Conservation (phyloP, 495 filamentous ascomycete species). For the Penicillium waksmanii region DNA sequence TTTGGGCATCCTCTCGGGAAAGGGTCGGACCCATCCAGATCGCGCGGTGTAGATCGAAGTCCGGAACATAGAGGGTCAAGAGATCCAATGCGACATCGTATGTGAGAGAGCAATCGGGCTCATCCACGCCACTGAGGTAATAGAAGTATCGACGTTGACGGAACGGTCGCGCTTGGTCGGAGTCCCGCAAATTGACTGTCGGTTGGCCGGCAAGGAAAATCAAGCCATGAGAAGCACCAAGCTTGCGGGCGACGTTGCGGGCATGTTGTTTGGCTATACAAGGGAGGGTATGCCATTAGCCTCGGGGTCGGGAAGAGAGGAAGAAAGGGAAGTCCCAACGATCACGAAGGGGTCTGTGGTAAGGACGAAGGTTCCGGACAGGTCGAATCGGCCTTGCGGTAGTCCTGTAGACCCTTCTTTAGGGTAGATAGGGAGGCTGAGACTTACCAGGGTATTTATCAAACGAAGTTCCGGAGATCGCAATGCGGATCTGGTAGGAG, state of each 20-base stretch:
- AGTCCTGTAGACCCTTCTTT: neutral
- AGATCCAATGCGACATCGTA: slow-evolving; percentile 75
- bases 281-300: slow-evolving; percentile 22
- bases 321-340: slow-evolving; percentile 3
- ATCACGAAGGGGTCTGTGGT: slow-evolving; percentile 4
- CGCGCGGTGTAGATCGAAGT: slow-evolving; percentile 82
- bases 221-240: slow-evolving; percentile 64
- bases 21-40: slow-evolving; percentile 95
- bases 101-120: slow-evolving; percentile 80
- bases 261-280: slow-evolving; percentile 78
- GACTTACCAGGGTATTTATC: slow-evolving; percentile 51
- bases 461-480: slow-evolving; percentile 32
- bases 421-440: slow-evolving; percentile 5
- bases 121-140: slow-evolving; percentile 84
- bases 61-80: slow-evolving; percentile 89
- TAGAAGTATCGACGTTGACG: slow-evolving; percentile 91
- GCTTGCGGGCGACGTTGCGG: slow-evolving; percentile 67
- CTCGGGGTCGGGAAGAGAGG: slow-evolving; percentile 9
- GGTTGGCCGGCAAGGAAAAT: slow-evolving; percentile 85
- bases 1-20: slow-evolving; percentile 68
- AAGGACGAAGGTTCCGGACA: neutral
- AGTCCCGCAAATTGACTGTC: slow-evolving; percentile 74
- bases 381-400: slow-evolving; percentile 14
- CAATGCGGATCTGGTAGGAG: slow-evolving; percentile 39
- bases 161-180: slow-evolving; percentile 75